Percentiles rank a stretch among this genome's conserved stretches.
phyloP scores from a whole-genome alignment of 2,329 filamentous ascomycete genomes.

The Sarocladiaceae sp. region DNA sequence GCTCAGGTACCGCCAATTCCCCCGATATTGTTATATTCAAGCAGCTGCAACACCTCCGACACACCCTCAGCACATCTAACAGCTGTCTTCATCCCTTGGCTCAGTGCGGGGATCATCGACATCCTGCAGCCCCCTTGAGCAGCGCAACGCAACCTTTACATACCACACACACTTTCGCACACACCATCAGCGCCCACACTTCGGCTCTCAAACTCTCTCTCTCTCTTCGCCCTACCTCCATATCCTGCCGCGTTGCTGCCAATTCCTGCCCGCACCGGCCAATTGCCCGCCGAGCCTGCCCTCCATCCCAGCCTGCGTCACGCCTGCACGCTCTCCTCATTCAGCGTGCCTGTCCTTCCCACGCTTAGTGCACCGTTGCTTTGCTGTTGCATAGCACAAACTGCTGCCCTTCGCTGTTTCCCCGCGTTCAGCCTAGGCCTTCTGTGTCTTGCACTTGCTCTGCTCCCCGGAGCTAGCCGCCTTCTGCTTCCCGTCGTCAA shows the following conservation, averaged over 20 bases:
- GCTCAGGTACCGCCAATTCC: background rate
- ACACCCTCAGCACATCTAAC: background rate
- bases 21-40: too few relatives aligned
- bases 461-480: conserved; percentile 5
- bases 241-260: conserved; percentile 16
- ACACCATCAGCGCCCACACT: background rate
- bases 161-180: background rate
- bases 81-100: conserved; percentile 2
- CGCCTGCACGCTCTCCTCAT: background rate
- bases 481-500: conserved; percentile 4
- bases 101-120: conserved; percentile 9
- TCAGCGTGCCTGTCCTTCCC: background rate
- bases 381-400: background rate
- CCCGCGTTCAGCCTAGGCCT: background rate
- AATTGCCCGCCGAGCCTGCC: conserved; percentile 24
- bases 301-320: conserved; percentile 16
- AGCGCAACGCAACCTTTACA: conserved; percentile 5
- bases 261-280: conserved; percentile 15
- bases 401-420: background rate
- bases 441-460: conserved; percentile 3
- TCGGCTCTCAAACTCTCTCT: background rate
- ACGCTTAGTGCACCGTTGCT: background rate
- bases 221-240: background rate
- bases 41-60: background rate
- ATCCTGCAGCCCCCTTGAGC: conserved; percentile 7